A percentile compares a stretch with the other conserved stretches of the same genome.
Evolutionary conservation across 1,284 basidiomycete species (phyloP).

Genomic region (Malassezia yamatoensis): DNA sequence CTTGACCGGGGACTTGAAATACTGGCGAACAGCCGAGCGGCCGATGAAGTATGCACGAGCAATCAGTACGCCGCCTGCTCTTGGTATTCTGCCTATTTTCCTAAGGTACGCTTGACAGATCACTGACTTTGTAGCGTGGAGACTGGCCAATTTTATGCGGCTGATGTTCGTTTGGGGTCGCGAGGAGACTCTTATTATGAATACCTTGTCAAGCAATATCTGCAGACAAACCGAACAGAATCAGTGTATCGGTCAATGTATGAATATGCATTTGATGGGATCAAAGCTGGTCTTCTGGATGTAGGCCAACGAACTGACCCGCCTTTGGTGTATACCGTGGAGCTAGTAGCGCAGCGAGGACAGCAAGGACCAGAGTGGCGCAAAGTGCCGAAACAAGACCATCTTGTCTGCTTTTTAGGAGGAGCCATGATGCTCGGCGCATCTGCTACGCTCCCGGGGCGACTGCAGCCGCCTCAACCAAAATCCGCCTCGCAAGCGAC

Average conservation of each 20-base stretch:
- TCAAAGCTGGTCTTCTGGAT: conserved; percentile 65
- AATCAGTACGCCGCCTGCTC: conserved; percentile 49
- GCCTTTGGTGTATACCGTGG: conserved; percentile 66
- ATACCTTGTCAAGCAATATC: conserved; percentile 58
- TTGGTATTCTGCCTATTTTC: conserved; percentile 74
- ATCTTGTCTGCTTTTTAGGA: conserved; percentile 87
- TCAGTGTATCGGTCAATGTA: conserved; percentile 78
- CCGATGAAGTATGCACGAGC: conserved; percentile 37
- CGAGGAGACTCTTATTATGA: conserved; percentile 92
- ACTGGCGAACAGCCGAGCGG: conserved; percentile 69
- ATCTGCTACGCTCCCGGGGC: conserved; percentile 15
- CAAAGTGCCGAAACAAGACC: conserved; percentile 78
- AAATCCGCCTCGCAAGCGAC: background rate
- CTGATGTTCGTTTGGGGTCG: conserved; percentile 77
- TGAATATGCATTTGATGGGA: conserved; percentile 67
- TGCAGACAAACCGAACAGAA: conserved; percentile 59
- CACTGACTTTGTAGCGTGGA: conserved; percentile 53
- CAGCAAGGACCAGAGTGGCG: conserved; percentile 15
- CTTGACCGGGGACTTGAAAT: conserved; percentile 64
- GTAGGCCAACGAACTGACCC: conserved; percentile 40
- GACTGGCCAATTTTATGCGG: conserved; percentile 61
- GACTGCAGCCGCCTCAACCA: conserved; percentile 16
- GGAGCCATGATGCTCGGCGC: conserved; percentile 84
- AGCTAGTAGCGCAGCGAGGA: conserved; percentile 53
- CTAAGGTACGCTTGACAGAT: background rate